A percentile compares a stretch with the other conserved stretches of the same genome.
These are phyloP conservation scores for Mikania micrantha DNA, from an alignment of 129 eudicot species.

Conservation along the genomic window DNA sequence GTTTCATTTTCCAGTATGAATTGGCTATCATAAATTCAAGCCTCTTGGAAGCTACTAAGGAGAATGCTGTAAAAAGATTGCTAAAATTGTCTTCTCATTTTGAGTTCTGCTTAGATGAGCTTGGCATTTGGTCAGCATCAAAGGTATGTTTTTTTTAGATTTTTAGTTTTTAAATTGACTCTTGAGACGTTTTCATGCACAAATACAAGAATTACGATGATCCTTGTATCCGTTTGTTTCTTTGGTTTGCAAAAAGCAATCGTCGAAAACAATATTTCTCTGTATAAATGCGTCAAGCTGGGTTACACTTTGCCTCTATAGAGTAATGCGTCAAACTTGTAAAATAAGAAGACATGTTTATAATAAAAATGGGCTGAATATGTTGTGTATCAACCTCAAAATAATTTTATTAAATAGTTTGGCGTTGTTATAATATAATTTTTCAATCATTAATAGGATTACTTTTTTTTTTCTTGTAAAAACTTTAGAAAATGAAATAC, in stretches of 20 bases:
- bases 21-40: conserved; percentile 10
- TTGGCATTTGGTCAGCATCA: conserved; percentile 66
- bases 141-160: conserved; percentile 43
- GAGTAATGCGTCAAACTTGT: too few relatives aligned
- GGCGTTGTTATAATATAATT: not conserved
- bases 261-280: not conserved
- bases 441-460: not conserved
- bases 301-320: not conserved
- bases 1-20: conserved; percentile 36
- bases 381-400: not conserved
- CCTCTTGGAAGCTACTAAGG: conserved; percentile 30
- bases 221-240: not conserved
- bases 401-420: not conserved
- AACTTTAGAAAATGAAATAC: not conserved
- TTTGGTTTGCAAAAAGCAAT: not conserved
- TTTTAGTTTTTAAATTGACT: not conserved
- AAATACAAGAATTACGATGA: not conserved
- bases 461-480: not conserved
- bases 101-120: conserved; percentile 47
- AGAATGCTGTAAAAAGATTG: conserved; percentile 39
- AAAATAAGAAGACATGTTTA: not conserved
- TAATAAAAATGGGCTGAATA: not conserved
- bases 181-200: not conserved
- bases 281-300: not conserved
- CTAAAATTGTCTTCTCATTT: conserved; percentile 29